Evolutionary conservation across 257 asterid species (phyloP), one percentile per base, ranked within the genome.

Genomic region (Penstemon newberryi): DNA sequence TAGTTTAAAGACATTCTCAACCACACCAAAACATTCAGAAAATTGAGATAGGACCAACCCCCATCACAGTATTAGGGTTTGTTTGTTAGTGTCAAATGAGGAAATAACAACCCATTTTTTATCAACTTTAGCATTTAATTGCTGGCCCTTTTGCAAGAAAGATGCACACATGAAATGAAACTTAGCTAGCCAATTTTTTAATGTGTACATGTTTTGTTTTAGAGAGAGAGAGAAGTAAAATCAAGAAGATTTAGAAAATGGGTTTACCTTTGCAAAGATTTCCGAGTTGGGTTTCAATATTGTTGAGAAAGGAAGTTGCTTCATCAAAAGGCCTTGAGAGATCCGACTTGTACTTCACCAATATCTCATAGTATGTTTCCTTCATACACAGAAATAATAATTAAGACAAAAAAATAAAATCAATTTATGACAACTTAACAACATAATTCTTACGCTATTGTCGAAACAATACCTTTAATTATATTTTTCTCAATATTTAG

Each of bases 291-390:
- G 87, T 37, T 74, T 88, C 69, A 18, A 92, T 88, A 38, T 86
- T 77, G 91, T 68, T 69, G 73, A 92, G 91, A 77, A 92, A 92
- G 8, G 90, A 83, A 7, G 83, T 86, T 18, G 98, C 96, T 84
- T 92, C 98, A 66, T 85, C 84, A 9, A 90, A 92, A n/a, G 95
- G 93, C 79, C 84, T 77, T 0, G 85, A 79, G 45, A 92, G 90
- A 82, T 90, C 93, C 68, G 86, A 78, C 77, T 90, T 92, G 75
- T 73, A 90, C 79, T 85, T 88, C 77, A 83, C 77, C 83, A 92
- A 60, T 56, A 88, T 75, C 58, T 84, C 86, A 65, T 83, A 81
- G 71, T 87, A 92, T 41, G 84, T 83, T 82, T 90, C 95, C 98
- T 92, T 40, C 41, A 67, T 0, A 43, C 0, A 62, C 11, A 57